A percentile compares a stretch with the other conserved stretches of the same genome.
These are phyloP conservation scores for Priceomyces haplophilus DNA, from an alignment of 805 yeast species.

Conservation along the genomic window DNA sequence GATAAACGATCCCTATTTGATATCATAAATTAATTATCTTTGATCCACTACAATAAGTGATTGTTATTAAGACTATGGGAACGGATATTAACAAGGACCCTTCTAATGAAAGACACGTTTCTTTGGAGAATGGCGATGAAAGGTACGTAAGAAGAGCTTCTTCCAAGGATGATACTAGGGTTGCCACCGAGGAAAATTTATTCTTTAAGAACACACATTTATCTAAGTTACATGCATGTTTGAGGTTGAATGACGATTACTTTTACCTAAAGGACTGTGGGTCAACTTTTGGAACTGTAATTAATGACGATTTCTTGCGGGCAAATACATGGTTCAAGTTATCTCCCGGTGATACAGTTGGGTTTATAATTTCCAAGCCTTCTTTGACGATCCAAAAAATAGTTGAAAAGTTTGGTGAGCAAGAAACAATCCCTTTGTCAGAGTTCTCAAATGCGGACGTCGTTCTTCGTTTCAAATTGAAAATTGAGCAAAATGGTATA, in stretches of 20 bases:
- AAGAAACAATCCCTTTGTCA: slow-evolving; percentile 13
- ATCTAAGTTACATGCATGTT: slow-evolving; percentile 36
- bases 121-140: slow-evolving; percentile 13
- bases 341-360: slow-evolving; percentile 26
- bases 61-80: neutral
- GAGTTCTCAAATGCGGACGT: slow-evolving; percentile 21
- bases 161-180: slow-evolving; percentile 22
- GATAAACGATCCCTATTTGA: neutral
- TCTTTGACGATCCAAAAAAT: slow-evolving; percentile 18
- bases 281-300: slow-evolving; percentile 40
- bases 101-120: slow-evolving; percentile 10
- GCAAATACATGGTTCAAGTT: slow-evolving; percentile 18
- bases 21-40: neutral
- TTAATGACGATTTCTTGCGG: slow-evolving; percentile 24
- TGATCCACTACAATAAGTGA: neutral
- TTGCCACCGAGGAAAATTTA: slow-evolving; percentile 27
- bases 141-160: slow-evolving; percentile 30
- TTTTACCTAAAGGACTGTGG: slow-evolving; percentile 27
- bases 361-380: slow-evolving; percentile 35
- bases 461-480: slow-evolving; percentile 18
- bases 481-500: slow-evolving; percentile 11
- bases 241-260: slow-evolving; percentile 15
- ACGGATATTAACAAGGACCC: neutral
- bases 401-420: slow-evolving; percentile 7
- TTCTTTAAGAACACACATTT: slow-evolving; percentile 33